Base-by-base conservation (phyloP, 2,329 filamentous ascomycete species). In the Beauveria varroae region DNA sequence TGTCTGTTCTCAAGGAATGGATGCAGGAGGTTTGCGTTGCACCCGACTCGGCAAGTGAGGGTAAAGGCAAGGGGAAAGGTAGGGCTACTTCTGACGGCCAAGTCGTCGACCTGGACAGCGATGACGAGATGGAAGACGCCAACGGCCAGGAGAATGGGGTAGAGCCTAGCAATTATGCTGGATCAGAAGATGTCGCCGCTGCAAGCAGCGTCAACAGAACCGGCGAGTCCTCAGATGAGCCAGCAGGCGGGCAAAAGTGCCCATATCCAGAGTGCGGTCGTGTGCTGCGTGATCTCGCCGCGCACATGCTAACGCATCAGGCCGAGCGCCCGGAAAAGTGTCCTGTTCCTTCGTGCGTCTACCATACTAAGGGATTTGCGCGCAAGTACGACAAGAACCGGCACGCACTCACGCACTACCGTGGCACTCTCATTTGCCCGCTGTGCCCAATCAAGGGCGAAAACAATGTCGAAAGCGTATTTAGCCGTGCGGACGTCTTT, bases 291-390 rank as follows among this genome's bases (percentile, higher is more conserved):
- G 85, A 87, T 64, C 74, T 88, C 16, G 80, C 95, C 68, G 92
- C 95, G 5, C 95, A 99, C 73, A 96, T 96, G 90, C 84, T 98
- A 67, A 99, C 95, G 0, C 95, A 99, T 73, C 91, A 96, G 76
- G 89, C 88, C 63, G 92, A 97, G 75, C 83, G 95, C 34, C 95
- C 95, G 0, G 93, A 98, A 71, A 62, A 62, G 50, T 58, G 55
- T 30, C 56, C 52, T 6, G 56, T 56, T 40, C 46, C 43, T 22
- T 56, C 51, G 41, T 62, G 62, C 56, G 47, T 57, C 18, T 63
- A 63, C 49, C 55, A 62, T 30, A 57, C 44, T 20, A 62, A 63
- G 52, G 62, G 63, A 30, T 60, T 60, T 52, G 60, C 60, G 44
- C 60, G 56, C 56, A 60, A 98, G 74, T 99, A 98, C 72, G 95